phyloP scores from a whole-genome alignment of 352 stramenopile genomes.

The Globisporangium orthogonon region DNA sequence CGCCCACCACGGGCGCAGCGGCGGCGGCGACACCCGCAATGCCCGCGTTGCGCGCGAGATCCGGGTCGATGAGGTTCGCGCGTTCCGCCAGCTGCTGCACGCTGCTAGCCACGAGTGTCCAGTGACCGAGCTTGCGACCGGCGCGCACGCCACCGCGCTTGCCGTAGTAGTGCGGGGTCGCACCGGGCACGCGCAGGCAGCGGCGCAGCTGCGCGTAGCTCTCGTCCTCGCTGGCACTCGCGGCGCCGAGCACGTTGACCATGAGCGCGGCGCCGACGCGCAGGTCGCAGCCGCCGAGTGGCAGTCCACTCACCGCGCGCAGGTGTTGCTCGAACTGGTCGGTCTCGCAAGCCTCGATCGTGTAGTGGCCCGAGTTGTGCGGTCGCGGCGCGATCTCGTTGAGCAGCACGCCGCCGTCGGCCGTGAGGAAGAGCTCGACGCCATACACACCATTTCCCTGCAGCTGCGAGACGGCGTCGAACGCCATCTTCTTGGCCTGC shows the following conservation, averaged over 20 bases:
- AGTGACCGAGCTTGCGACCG: conserved; percentile 96
- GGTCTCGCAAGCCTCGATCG: conserved; percentile 96
- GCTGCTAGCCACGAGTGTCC: conserved; percentile 91
- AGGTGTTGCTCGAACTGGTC: conserved; percentile 99
- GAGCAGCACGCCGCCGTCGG: conserved; percentile 83
- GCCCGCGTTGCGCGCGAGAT: conserved; percentile 32
- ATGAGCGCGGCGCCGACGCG: conserved; percentile 88
- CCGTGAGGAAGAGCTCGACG: conserved; percentile 96
- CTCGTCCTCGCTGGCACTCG: conserved; percentile 67
- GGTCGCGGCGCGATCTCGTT: conserved; percentile 97
- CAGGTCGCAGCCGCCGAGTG: conserved; percentile 91
- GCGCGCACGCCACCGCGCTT: conserved; percentile 83
- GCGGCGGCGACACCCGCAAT: conserved; percentile 15
- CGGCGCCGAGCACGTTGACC: conserved; percentile 88
- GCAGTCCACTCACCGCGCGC: conserved; percentile 90
- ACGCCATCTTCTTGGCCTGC: conserved; percentile 52
- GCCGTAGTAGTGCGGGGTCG: conserved; percentile 96
- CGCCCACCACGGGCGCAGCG: conserved; percentile 52
- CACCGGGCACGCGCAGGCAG: conserved; percentile 66
- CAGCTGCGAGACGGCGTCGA: conserved; percentile 67
- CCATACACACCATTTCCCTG: conserved; percentile 92
- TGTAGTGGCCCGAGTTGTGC: conserved; percentile 99
- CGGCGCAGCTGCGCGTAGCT: conserved; percentile 65
- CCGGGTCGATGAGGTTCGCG: conserved; percentile 48
- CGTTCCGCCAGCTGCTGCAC: conserved; percentile 75